Evolutionary conservation across 208 protist species (phyloP).

Genomic region (Trichomonas tenax): DNA sequence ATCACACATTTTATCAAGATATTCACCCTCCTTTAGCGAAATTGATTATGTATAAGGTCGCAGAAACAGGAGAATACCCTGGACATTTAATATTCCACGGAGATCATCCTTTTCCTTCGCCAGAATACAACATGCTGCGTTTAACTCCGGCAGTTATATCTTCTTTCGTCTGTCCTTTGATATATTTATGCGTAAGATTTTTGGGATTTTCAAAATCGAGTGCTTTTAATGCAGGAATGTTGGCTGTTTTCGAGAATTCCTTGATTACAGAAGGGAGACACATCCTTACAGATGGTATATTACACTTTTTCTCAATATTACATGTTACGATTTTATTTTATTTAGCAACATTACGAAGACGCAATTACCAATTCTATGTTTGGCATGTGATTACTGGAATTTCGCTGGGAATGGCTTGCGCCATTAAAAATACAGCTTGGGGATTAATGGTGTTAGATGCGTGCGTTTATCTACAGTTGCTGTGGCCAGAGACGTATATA

Average conservation of each 20-base stretch:
- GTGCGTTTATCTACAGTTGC: neutral
- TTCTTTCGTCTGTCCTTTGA: neutral
- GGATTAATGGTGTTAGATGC: neutral
- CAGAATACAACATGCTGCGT: neutral
- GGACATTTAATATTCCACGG: neutral
- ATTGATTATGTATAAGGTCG: neutral
- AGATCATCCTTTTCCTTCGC: neutral
- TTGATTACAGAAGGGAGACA: neutral
- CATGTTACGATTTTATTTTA: neutral
- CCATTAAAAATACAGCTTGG: neutral
- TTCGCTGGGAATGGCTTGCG: neutral
- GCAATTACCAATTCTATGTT: neutral
- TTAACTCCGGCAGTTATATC: neutral
- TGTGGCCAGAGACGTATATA: neutral
- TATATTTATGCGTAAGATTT: neutral
- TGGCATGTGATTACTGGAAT: neutral
- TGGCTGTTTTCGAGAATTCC: neutral
- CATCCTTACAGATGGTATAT: neutral
- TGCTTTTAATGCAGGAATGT: neutral
- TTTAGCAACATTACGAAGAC: neutral
- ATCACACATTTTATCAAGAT: neutral
- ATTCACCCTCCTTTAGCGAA: neutral
- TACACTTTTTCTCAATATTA: neutral
- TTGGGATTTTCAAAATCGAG: neutral
- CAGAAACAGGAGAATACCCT: neutral